A percentile compares a stretch with the other conserved stretches of the same genome.
phyloP scores from a whole-genome alignment of 73 alveolate genomes.

The Tetrahymena elliotti region DNA sequence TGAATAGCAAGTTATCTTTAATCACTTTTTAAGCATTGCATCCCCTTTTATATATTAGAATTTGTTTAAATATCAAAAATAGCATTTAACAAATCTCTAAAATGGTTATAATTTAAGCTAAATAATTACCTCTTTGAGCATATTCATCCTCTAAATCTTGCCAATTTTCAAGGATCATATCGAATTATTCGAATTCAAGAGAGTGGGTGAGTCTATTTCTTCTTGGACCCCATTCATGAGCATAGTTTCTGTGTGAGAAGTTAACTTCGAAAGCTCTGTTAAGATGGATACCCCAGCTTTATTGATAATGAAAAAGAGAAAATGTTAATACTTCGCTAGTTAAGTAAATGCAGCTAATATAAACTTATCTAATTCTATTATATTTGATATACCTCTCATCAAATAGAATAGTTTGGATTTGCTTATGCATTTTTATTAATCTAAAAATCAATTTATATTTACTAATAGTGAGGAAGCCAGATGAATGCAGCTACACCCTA shows the following conservation, averaged over 20 bases:
- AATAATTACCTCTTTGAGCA: slow-evolving; percentile 10
- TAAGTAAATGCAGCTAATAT: not conserved
- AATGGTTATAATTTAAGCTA: not conserved
- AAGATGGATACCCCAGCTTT: slow-evolving; percentile 23
- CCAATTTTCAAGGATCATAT: slow-evolving; percentile 34
- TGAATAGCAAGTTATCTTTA: not conserved
- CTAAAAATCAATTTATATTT: not conserved
- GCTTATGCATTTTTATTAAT: not conserved
- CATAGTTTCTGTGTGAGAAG: slow-evolving; percentile 23
- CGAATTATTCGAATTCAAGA: slow-evolving; percentile 30
- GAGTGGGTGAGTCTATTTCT: slow-evolving; percentile 44
- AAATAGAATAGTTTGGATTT: not conserved
- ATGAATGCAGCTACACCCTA: slow-evolving; percentile 35
- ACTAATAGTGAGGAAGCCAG: slow-evolving; percentile 46
- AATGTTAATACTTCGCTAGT: not conserved
- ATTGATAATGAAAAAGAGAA: not conserved
- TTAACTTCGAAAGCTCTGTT: slow-evolving; percentile 28
- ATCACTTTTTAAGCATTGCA: not conserved
- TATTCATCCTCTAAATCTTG: slow-evolving; percentile 29
- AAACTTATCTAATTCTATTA: not conserved
- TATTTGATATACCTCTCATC: not conserved
- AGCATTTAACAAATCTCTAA: not conserved
- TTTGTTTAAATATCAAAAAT: not conserved
- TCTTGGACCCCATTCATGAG: slow-evolving; percentile 25
- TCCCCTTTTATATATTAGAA: not conserved